Percentiles rank a stretch among this genome's conserved stretches.
phyloP scores from a whole-genome alignment of 2,329 filamentous ascomycete species.

The Trichoderma polysporum region DNA sequence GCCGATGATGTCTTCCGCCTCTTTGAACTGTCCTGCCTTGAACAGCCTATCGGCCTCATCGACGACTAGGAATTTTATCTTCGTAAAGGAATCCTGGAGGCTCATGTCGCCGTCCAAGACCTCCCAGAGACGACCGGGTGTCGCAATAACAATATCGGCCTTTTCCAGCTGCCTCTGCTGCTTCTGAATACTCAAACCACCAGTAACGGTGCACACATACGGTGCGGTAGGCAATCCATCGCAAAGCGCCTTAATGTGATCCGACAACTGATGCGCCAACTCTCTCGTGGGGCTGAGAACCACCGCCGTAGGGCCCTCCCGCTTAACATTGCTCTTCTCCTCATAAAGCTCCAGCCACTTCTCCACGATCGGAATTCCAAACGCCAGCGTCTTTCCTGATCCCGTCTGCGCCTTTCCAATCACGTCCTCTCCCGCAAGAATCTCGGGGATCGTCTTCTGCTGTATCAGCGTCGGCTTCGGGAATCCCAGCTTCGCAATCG shows the following conservation, averaged over 20 bases:
- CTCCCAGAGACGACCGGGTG: conserved; percentile 92
- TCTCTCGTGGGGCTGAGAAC: conserved; percentile 91
- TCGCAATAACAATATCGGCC: conserved; percentile 91
- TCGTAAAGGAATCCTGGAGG: conserved; percentile 67
- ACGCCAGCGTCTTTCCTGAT: conserved; percentile 94
- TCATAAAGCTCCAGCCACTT: conserved; percentile 62
- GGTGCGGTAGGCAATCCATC: conserved; percentile 58
- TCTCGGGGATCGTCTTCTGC: conserved; percentile 72
- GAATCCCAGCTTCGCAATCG: conserved; percentile 79
- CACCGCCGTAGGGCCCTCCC: conserved; percentile 65
- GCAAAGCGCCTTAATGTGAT: conserved; percentile 77
- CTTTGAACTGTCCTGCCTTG: conserved; percentile 92
- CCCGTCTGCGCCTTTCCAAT: conserved; percentile 96
- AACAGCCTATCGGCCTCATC: conserved; percentile 93
- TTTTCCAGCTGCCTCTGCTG: conserved; percentile 80
- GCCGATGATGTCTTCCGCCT: conserved; percentile 82
- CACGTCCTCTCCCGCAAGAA: conserved; percentile 81
- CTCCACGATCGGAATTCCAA: conserved; percentile 90
- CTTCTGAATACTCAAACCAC: conserved; percentile 91
- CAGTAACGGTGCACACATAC: conserved; percentile 84
- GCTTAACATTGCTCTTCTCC: conserved; percentile 34
- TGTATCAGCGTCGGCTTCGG: conserved; percentile 81
- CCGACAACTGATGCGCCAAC: conserved; percentile 84
- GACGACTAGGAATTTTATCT: conserved; percentile 79
- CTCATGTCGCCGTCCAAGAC: conserved; percentile 75